Conservation (phyloP, 2,329 filamentous ascomycete genomes). For the Trichoderma pleuroti region DNA sequence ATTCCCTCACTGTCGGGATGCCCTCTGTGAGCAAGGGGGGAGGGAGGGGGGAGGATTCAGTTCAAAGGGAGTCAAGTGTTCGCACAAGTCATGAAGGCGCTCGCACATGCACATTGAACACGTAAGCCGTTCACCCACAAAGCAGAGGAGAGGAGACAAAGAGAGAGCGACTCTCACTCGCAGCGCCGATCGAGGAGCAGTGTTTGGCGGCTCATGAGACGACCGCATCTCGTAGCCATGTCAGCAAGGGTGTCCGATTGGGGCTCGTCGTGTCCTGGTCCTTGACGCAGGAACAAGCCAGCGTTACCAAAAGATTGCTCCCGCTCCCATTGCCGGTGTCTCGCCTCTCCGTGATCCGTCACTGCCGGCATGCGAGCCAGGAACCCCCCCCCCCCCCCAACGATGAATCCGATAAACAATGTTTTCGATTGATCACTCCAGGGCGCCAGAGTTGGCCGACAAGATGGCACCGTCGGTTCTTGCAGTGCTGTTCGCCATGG, state of each 20-base stretch:
- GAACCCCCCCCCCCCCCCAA: slow-evolving; percentile 6
- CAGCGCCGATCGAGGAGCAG: neutral
- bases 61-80: neutral
- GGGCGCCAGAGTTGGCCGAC: neutral
- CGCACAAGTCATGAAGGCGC: neutral
- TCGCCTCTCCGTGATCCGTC: neutral
- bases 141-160: neutral
- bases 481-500: neutral
- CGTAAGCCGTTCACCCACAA: neutral
- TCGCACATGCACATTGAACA: neutral
- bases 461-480: neutral
- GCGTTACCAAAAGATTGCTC: neutral
- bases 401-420: slow-evolving; percentile 12
- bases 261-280: neutral
- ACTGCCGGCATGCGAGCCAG: slow-evolving; percentile 12
- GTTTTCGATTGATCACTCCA: slow-evolving; percentile 12
- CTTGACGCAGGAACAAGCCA: slow-evolving; percentile 5
- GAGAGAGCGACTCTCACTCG: neutral
- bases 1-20: slow-evolving; percentile 7
- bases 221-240: slow-evolving; percentile 14
- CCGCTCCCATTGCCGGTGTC: slow-evolving; percentile 9
- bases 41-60: neutral
- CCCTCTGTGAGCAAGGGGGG: neutral
- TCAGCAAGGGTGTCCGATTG: neutral
- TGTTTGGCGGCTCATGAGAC: slow-evolving; percentile 20